phyloP scores from a whole-genome alignment of 192 early-diverging fungal genomes.

The Mortierella hygrophila region DNA sequence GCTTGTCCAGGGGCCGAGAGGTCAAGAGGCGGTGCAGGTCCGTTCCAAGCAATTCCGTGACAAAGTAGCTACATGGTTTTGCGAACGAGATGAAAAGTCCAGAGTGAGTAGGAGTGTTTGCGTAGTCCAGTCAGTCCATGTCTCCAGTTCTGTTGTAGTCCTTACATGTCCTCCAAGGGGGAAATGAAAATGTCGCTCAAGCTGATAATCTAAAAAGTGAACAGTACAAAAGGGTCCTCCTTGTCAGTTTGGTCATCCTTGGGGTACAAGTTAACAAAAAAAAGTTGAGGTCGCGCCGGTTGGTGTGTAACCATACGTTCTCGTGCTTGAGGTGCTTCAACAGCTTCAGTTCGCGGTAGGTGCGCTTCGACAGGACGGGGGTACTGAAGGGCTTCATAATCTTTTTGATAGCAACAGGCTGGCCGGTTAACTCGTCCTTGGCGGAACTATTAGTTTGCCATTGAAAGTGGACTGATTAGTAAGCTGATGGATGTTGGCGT shows the following conservation, averaged over 20 bases:
- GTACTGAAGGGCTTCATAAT: slow-evolving; percentile 96
- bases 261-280: background rate
- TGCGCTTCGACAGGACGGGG: slow-evolving; percentile 93
- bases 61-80: slow-evolving; percentile 83
- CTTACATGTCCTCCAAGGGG: slow-evolving; percentile 91
- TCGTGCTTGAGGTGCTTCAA: slow-evolving; percentile 94
- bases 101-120: background rate
- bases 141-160: background rate
- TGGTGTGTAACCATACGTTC: slow-evolving; percentile 70
- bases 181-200: slow-evolving; percentile 95
- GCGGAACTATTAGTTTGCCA: slow-evolving; percentile 76
- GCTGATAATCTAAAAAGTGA: slow-evolving; percentile 79
- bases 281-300: background rate
- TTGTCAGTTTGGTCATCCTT: background rate
- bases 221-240: background rate
- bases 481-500: background rate
- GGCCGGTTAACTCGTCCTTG: slow-evolving; percentile 86
- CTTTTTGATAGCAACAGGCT: slow-evolving; percentile 95
- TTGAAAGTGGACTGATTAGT: background rate
- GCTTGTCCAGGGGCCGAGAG: slow-evolving; percentile 91
- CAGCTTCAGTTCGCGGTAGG: slow-evolving; percentile 95
- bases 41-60: slow-evolving; percentile 95
- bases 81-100: background rate
- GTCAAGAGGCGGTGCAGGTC: slow-evolving; percentile 94
- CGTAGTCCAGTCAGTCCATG: background rate